phyloP scores from a whole-genome alignment of 495 filamentous ascomycete species.

The Penicillium soppii region DNA sequence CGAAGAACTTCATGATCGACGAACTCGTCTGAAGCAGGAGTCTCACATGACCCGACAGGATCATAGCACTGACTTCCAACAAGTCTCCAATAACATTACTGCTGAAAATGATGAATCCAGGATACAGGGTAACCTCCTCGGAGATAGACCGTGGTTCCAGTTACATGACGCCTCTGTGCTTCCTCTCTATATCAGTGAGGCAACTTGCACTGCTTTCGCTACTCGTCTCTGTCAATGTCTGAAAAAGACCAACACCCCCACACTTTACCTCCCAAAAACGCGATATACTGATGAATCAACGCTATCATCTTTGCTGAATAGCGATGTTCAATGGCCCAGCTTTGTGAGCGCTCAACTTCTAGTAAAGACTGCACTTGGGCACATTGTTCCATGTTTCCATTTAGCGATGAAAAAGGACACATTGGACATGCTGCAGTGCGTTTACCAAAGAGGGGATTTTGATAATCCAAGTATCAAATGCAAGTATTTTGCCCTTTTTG shows the following conservation, averaged over 20 bases:
- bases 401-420: conserved; percentile 32
- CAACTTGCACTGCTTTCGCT: conserved; percentile 39
- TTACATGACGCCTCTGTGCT: conserved; percentile 28
- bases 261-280: conserved; percentile 31
- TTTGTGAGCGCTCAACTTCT: conserved; percentile 32
- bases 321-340: conserved; percentile 31
- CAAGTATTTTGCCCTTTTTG: conserved; percentile 42
- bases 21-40: conserved; percentile 13
- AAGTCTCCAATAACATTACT: not conserved
- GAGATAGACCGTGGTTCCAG: conserved; percentile 39
- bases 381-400: conserved; percentile 33
- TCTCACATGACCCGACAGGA: not conserved
- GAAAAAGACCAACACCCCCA: conserved; percentile 24
- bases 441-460: conserved; percentile 34
- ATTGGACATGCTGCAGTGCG: conserved; percentile 31
- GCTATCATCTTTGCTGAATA: conserved; percentile 16
- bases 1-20: conserved; percentile 27
- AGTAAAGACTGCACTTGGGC: conserved; percentile 36
- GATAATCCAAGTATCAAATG: conserved; percentile 29
- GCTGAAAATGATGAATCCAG: conserved; percentile 19
- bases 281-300: conserved; percentile 33
- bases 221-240: conserved; percentile 37
- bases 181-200: conserved; percentile 39
- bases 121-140: conserved; percentile 24
- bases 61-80: not conserved